Evolutionary conservation across 257 asterid species (phyloP).

Genomic region (Petunia axillaris): DNA sequence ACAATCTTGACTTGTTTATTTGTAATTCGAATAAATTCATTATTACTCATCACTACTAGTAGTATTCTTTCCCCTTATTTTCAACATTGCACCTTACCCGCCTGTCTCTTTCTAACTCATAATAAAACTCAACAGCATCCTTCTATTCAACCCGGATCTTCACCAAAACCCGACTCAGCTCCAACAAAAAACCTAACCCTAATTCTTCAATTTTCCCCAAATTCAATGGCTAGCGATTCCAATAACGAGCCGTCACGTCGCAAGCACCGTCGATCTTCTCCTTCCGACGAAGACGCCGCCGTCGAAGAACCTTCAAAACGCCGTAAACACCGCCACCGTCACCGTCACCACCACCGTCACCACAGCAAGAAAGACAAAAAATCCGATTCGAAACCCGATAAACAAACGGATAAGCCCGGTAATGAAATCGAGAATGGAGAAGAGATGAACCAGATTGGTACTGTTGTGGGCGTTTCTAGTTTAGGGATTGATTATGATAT

Average conservation of each 20-base stretch:
- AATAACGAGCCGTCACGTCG: constrained; percentile 54
- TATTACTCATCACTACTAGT: too few species aligned
- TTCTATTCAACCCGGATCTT: not conserved
- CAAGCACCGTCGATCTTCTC: constrained; percentile 73
- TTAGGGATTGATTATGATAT: constrained; percentile 76
- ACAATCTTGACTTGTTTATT: too few species aligned
- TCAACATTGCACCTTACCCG: too few species aligned
- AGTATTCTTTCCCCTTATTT: too few species aligned
- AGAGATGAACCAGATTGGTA: constrained; percentile 33
- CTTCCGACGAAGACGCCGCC: constrained; percentile 59
- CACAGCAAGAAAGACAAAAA: constrained; percentile 54
- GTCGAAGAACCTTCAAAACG: constrained; percentile 74
- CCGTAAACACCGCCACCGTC: constrained; percentile 82
- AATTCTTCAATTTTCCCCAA: constrained; percentile 9
- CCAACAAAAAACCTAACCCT: constrained; percentile 39
- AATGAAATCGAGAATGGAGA: constrained; percentile 26
- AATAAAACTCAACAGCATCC: not conserved
- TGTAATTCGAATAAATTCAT: too few species aligned
- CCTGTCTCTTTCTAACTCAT: not conserved
- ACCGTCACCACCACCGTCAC: constrained; percentile 62
- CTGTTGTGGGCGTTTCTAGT: constrained; percentile 41
- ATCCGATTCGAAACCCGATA: constrained; percentile 25
- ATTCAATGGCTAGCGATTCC: constrained; percentile 69
- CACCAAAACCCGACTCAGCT: not conserved
- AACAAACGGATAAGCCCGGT: not conserved